phyloP scores from a whole-genome alignment of 208 protist genomes.

The Balamuthia mandrillaris region DNA sequence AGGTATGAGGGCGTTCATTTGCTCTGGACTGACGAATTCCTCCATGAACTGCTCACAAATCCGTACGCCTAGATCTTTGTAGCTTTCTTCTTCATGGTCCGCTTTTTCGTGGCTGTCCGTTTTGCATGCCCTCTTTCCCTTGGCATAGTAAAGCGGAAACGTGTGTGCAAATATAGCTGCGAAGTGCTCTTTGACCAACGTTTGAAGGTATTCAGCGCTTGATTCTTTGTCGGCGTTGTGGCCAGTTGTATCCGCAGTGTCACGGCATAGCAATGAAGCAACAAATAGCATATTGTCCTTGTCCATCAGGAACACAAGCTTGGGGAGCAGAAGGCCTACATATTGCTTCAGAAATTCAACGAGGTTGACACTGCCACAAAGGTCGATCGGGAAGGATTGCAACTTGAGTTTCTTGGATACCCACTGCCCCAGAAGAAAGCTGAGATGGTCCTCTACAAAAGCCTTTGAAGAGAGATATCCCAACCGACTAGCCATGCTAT shows the following conservation, averaged over 20 bases:
- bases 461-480: not conserved
- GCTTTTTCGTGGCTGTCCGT: too few relatives aligned
- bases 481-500: not conserved
- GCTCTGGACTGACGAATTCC: not conserved
- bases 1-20: conserved; percentile 2
- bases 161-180: conserved; percentile 25
- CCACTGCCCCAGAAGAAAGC: conserved; percentile 27
- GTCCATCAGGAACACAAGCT: conserved; percentile 33
- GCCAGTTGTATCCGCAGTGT: too few relatives aligned
- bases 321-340: not conserved
- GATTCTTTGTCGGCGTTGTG: too few relatives aligned
- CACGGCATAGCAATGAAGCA: too few relatives aligned
- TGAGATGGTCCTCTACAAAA: not conserved
- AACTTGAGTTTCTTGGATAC: not conserved
- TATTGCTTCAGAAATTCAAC: conserved; percentile 15
- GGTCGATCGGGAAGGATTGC: not conserved
- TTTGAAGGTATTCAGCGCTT: not conserved
- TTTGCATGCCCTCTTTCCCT: too few relatives aligned
- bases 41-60: conserved; percentile 28
- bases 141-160: conserved; percentile 36
- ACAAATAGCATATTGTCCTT: not conserved
- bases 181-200: not conserved
- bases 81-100: too few relatives aligned
- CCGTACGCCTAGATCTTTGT: conserved; percentile 10
- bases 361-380: not conserved